phyloP scores from a whole-genome alignment of 768 basidiomycete genomes.

The Tricholoma flavovirens region DNA sequence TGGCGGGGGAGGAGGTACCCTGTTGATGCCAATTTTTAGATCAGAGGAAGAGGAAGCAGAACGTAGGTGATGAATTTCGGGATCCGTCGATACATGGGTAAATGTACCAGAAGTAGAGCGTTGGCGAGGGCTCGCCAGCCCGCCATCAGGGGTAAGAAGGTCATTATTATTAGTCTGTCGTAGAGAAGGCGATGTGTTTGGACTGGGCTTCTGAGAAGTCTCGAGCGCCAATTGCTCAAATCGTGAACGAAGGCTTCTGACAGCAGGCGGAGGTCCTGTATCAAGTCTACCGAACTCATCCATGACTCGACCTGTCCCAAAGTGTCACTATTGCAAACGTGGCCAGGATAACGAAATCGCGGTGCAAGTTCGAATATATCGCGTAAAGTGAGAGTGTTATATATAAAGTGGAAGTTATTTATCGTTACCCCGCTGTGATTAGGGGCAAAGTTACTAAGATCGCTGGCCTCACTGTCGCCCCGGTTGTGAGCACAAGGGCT shows the following conservation, averaged over 20 bases:
- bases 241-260: constrained; percentile 61
- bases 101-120: constrained; percentile 32
- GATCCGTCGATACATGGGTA: not conserved
- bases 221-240: constrained; percentile 60
- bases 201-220: constrained; percentile 7
- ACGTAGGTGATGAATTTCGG: constrained; percentile 31
- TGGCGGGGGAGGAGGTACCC: constrained; percentile 58
- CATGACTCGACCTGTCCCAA: not conserved
- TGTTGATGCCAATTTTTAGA: constrained; percentile 36
- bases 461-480: not conserved
- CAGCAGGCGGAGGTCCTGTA: constrained; percentile 51
- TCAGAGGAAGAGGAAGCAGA: constrained; percentile 52
- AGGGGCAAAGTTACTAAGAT: not conserved
- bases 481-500: not conserved
- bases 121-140: constrained; percentile 34
- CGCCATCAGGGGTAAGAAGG: constrained; percentile 11
- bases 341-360: not conserved
- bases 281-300: constrained; percentile 34
- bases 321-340: not conserved
- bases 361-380: not conserved
- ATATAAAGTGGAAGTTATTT: not conserved
- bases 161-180: constrained; percentile 14
- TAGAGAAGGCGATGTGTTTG: not conserved
- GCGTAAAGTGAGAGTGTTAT: not conserved
- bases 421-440: not conserved